These are phyloP conservation scores for Quercus engelmannii DNA, from an alignment of 306 rosid genomes.

Conservation along the genomic window DNA sequence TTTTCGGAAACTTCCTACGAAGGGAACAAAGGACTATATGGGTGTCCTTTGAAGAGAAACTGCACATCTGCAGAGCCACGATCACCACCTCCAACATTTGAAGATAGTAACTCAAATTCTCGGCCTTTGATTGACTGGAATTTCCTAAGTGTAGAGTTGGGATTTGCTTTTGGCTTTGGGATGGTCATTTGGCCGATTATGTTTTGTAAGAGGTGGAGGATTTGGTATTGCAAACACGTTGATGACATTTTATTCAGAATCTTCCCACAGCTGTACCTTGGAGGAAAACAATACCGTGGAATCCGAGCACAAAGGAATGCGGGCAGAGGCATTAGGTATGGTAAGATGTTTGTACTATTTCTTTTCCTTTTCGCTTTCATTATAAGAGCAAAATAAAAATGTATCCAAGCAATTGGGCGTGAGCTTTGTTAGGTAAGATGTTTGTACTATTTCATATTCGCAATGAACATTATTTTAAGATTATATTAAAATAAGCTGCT, in stretches of 20 bases:
- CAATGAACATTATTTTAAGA: no score
- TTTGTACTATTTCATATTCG: no score
- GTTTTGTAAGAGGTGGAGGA: conserved; percentile 3
- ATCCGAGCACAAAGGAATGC: neutral
- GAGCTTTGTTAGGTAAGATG: no score
- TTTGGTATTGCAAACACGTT: neutral
- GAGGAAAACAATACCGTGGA: neutral
- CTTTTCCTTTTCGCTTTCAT: no score
- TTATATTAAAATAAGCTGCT: no score
- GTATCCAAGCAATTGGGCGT: no score
- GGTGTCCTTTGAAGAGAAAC: neutral
- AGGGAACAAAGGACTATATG: conserved; percentile 10
- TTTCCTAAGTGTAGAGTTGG: neutral
- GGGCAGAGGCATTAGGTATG: conserved; percentile 1
- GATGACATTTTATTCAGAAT: neutral
- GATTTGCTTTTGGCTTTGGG: neutral
- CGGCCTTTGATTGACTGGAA: neutral
- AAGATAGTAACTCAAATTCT: neutral
- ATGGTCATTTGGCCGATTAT: neutral
- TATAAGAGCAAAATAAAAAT: no score
- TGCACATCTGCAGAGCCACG: neutral
- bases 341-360: neutral
- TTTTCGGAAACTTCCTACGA: neutral
- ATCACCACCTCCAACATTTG: neutral
- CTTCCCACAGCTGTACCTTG: neutral